Evolutionary conservation across 495 filamentous ascomycete genomes (phyloP).

Genomic region (Penicillium verhagenii): DNA sequence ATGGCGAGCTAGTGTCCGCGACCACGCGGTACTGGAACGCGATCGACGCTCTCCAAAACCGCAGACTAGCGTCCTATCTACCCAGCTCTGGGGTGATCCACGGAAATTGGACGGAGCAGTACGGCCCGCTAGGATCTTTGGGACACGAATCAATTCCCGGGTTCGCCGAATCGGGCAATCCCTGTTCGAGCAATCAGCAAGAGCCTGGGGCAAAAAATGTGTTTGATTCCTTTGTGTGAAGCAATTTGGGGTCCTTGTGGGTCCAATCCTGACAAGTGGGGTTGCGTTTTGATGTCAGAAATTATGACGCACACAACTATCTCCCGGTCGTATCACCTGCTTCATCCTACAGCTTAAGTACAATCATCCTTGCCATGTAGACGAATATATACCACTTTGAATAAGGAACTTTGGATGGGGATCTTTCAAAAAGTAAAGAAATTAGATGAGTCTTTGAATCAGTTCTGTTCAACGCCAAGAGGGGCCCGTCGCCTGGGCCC

Average conservation of each 20-base stretch:
- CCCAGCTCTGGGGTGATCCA: constrained; percentile 14
- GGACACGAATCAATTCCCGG: background rate
- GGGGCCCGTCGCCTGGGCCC: background rate
- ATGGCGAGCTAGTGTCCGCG: constrained; percentile 11
- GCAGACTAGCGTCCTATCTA: constrained; percentile 13
- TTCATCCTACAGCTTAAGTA: background rate
- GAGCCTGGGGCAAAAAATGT: background rate
- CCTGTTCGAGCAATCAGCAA: background rate
- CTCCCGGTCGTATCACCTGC: background rate
- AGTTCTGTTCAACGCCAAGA: too few relatives aligned
- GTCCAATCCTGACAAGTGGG: background rate
- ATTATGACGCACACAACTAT: background rate
- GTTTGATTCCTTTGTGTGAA: background rate
- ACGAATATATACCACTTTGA: background rate
- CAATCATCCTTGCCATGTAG: background rate
- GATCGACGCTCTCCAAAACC: constrained; percentile 12
- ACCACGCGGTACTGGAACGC: constrained; percentile 11
- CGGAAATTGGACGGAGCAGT: constrained; percentile 4
- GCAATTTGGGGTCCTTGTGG: background rate
- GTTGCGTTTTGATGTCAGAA: background rate
- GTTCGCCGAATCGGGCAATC: constrained; percentile 6
- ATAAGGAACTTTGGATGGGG: background rate
- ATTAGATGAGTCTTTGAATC: background rate
- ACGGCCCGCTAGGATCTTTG: constrained; percentile 3
- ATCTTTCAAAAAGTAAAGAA: background rate